These are phyloP conservation scores for Monilinia fructicola DNA, from an alignment of 2,329 filamentous ascomycete species.

Conservation along the genomic window DNA sequence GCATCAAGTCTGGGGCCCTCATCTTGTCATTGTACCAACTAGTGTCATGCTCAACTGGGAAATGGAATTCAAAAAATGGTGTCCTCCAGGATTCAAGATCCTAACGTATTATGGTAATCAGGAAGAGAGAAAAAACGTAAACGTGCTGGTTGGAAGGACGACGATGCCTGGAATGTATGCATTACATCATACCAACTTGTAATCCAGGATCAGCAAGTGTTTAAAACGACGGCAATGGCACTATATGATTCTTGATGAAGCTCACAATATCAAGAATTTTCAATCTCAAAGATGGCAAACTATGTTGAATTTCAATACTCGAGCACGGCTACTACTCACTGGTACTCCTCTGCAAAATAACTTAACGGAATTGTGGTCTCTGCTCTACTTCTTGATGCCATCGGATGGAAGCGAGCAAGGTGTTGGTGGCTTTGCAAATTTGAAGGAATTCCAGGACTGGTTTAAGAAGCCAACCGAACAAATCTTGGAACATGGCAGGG, in stretches of 20 bases:
- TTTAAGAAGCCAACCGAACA: slow-evolving; percentile 94
- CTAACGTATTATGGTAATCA: slow-evolving; percentile 94
- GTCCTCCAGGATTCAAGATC: slow-evolving; percentile 96
- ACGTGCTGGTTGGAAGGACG: slow-evolving; percentile 87
- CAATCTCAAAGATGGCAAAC: slow-evolving; percentile 97
- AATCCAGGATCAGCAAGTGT: slow-evolving; percentile 87
- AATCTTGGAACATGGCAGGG: slow-evolving; percentile 89
- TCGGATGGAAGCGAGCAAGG: slow-evolving; percentile 72
- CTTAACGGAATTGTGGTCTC: slow-evolving; percentile 91
- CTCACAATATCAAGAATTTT: slow-evolving; percentile 99
- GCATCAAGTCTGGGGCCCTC: slow-evolving; percentile 91
- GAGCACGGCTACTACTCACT: slow-evolving; percentile 81
- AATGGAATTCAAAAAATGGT: slow-evolving; percentile 99
- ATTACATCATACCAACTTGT: slow-evolving; percentile 98
- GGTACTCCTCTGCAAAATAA: slow-evolving; percentile 97
- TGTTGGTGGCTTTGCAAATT: slow-evolving; percentile 84
- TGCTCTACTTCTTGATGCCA: slow-evolving; percentile 95
- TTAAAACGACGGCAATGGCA: slow-evolving; percentile 94
- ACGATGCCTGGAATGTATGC: slow-evolving; percentile 93
- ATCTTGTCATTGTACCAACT: slow-evolving; percentile 93
- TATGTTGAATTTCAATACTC: slow-evolving; percentile 88
- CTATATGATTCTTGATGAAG: slow-evolving; percentile 97
- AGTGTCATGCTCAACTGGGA: slow-evolving; percentile 99
- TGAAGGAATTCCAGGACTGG: slow-evolving; percentile 96
- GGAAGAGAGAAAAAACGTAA: slow-evolving; percentile 88